Base-by-base conservation (phyloP, 2,329 filamentous ascomycete genomes). In the Calonectria ilicicola region DNA sequence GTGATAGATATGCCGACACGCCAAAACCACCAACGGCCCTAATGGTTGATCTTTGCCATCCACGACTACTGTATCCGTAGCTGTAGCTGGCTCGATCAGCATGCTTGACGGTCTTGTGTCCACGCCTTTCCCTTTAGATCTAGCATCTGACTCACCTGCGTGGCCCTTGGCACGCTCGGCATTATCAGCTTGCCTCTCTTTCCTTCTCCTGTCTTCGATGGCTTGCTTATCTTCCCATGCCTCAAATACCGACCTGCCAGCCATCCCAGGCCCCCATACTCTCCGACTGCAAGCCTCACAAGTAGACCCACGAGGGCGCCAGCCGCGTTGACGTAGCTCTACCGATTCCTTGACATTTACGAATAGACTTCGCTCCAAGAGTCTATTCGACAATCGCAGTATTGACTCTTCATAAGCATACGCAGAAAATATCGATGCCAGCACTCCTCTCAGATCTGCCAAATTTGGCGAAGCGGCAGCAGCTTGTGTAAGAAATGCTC, bases 341-440 rank as follows among this genome's bases (percentile, higher is more conserved):
- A 94, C 91, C 6, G 95, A 93, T 77, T 94, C 90, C 51, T 92
- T 88, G 42, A 99, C 95, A 75, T 94, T 93, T 47, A 93, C 90
- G 79, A 98, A 99, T 7, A 98, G 88, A 79, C 97, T 97, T 77
- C 95, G 93, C 74, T 98, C 96, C 0, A 99, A 88, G 69, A 99
- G 91, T 5, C 93, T 90, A 81, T 96, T 98, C 0, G 97, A 95
- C 3, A 99, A 90, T 2, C 90, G 89, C 23, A 99, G 89, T 19
- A 99, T 94, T 0, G 94, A 96, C 82, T 96, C 94, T 83, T 99
- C 97, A 81, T 98, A 98, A 0, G 95, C 93, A 82, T 99, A 99
- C 0, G 97, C 96, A 0, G 96, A 92, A 84, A 99, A 98, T 68
- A 99, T 96, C 15, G 96, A 97, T 1, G 91, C 88, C 2, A 99